Percentiles rank a stretch among this genome's conserved stretches.
These are phyloP conservation scores for Gypsophila paniculata DNA, from an alignment of 179 eudicot genomes.

Conservation along the genomic window DNA sequence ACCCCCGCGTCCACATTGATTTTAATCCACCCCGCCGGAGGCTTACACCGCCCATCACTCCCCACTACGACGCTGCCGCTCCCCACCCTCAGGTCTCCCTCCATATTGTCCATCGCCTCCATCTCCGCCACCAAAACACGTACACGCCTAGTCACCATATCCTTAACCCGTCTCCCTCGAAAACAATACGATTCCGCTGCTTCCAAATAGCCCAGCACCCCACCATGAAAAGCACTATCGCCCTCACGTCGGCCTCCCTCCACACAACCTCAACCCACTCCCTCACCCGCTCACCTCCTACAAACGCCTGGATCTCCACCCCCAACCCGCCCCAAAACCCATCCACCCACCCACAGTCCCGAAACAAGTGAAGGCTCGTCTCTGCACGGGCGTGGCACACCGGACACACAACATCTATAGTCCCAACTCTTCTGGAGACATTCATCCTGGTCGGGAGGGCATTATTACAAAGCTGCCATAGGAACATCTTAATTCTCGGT, in stretches of 20 bases:
- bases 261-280: background rate
- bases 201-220: background rate
- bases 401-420: background rate
- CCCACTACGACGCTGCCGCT: too few species aligned
- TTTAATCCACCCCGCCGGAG: too few species aligned
- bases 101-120: too few species aligned
- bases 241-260: background rate
- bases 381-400: background rate
- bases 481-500: background rate
- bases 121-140: too few species aligned
- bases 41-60: too few species aligned
- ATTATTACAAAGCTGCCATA: background rate
- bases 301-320: too few species aligned
- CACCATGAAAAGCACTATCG: background rate
- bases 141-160: too few species aligned
- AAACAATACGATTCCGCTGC: background rate
- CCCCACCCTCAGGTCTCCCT: too few species aligned
- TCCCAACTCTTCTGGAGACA: background rate
- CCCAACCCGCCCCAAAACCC: background rate
- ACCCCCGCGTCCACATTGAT: too few species aligned
- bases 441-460: background rate
- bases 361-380: background rate
- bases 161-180: background rate
- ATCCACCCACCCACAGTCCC: background rate
- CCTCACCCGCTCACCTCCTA: background rate